Evolutionary conservation across 1,284 basidiomycete genomes (phyloP), one percentile per base, ranked within the genome.

Genomic region (Apiotrichum brassicae): DNA sequence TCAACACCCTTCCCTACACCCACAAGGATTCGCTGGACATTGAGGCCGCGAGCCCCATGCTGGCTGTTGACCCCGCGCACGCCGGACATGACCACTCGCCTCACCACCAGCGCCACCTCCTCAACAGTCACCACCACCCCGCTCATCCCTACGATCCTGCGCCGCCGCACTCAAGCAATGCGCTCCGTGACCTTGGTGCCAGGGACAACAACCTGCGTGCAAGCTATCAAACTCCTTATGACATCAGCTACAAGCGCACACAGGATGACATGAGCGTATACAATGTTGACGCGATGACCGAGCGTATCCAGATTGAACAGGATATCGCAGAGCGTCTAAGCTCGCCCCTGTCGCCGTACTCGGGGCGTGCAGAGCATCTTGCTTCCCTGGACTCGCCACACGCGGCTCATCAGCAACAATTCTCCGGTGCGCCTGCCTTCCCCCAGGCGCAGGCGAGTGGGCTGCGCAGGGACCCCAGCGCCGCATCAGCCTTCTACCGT

Each of bases 201-300:
- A 26, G 26, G 8, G 36, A 51, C 19, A 44, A 28, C 22, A 18
- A 32, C n/a, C 25, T 42, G 30, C 39, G 53, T 44, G 45, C 48
- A 14, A 55, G 53, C 46, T 65, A 63, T 50, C 54, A 54, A 34
- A 65, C 59, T 22, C 61, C 63, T 3, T 66, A 61, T 48, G 62
- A 64, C 40, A 63, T 63, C 18, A 41, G 48, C 54, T 66, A 53
- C 51, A 49, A 59, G 42, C 43, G 40, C 14, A 25, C 32, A 1
- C 41, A 46, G 19, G 54, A 60, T 46, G 52, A 56, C 45, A 66
- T 63, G 59, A 61, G 59, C 38, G 46, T 61, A 14, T 65, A 66
- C 50, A 48, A 57, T 22, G 55, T 58, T 39, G 59, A 60, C 39
- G 44, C 22, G 6, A 26, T 52, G 37, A 43, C 11, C 25, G 55